Percentiles rank a stretch among this genome's conserved stretches.
Evolutionary conservation across 805 yeast species (phyloP).

Genomic region (Pichia kluyveri): DNA sequence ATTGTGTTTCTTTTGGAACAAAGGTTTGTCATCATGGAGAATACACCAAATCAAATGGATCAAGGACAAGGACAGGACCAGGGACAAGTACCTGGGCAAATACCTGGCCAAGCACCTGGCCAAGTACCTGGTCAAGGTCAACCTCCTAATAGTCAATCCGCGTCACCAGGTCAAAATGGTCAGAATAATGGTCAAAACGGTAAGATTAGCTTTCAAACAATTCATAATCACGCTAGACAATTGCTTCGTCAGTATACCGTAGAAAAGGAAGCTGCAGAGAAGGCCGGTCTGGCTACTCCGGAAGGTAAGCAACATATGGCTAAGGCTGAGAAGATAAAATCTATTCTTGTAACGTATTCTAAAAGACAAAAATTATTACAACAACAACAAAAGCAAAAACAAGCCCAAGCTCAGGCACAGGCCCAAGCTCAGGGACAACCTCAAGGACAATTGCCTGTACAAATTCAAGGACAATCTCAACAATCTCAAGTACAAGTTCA

Average conservation of each 20-base stretch:
- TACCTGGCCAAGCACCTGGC: neutral
- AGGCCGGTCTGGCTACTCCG: conserved; percentile 49
- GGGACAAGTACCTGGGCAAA: too few species aligned
- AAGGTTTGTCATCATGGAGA: too few species aligned
- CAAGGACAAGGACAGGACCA: too few species aligned
- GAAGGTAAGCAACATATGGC: conserved; percentile 55
- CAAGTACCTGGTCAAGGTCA: neutral
- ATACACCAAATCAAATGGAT: too few species aligned
- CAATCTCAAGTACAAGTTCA: conserved; percentile 5
- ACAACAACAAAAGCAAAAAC: conserved; percentile 25
- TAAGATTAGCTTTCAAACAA: conserved; percentile 21
- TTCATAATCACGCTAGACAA: conserved; percentile 47
- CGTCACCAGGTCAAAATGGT: neutral
- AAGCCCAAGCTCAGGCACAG: conserved; percentile 9
- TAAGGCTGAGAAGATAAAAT: conserved; percentile 57
- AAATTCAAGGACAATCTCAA: conserved; percentile 4
- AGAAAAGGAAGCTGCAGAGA: conserved; percentile 54
- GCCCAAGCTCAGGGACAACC: conserved; percentile 6
- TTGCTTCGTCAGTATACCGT: conserved; percentile 49
- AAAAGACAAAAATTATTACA: conserved; percentile 21
- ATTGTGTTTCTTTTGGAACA: too few species aligned
- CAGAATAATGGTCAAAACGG: conserved; percentile 10
- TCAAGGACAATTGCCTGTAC: conserved; percentile 11
- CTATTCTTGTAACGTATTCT: conserved; percentile 40
- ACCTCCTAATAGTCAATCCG: neutral